Base-by-base conservation (phyloP, 495 filamentous ascomycete genomes). In the Cercophora samala region DNA sequence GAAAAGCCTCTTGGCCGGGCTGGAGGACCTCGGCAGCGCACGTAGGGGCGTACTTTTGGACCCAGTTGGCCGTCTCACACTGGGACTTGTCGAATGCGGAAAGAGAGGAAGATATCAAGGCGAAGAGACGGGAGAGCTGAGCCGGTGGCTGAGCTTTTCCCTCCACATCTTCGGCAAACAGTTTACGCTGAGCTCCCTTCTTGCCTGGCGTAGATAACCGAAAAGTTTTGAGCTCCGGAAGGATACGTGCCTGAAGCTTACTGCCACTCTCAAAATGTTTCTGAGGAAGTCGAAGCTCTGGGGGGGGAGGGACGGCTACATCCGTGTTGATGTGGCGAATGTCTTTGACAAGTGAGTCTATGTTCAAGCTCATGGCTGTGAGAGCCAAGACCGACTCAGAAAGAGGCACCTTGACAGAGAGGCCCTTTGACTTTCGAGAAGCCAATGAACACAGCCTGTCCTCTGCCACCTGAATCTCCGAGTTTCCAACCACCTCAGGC, bases 11-110 rank as follows among this genome's bases (percentile, higher is more conserved):
- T 11, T 78, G 85, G 0, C 91, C 90, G 21, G 80, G 72, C 72
- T 97, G 93, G 23, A 99, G 84, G 1, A 97, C 90, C 66, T 93
- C 86, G 5, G 80, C 80, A 1, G 92, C 87, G 24, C 74, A 80
- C 29, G 72, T 79, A 0, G 96, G 96, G 1, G 92, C 87, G 80
- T 97, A 97, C 70, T 99, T 99, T 29, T 93, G 88, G 2, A 79
- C 71, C 96, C 96, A 99, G 53, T 87, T 77, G 25, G 82, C 79
- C 0, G 79, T 82, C 70, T 98, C 95, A 69, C 89, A 96, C 53
- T 85, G 80, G 19, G 86, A 89, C 68, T 75, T 85, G 77, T 99
- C 96, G 72, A 95, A 97, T 18, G 95, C 88, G 1, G 88, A 92
- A 18, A 92, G 80, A 0, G 85, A 82, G 2, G 76, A 80, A 19